Percentiles rank a stretch among this genome's conserved stretches.
Evolutionary conservation across 495 filamentous ascomycete genomes (phyloP).

Genomic region (Lentithecium fluviatile): DNA sequence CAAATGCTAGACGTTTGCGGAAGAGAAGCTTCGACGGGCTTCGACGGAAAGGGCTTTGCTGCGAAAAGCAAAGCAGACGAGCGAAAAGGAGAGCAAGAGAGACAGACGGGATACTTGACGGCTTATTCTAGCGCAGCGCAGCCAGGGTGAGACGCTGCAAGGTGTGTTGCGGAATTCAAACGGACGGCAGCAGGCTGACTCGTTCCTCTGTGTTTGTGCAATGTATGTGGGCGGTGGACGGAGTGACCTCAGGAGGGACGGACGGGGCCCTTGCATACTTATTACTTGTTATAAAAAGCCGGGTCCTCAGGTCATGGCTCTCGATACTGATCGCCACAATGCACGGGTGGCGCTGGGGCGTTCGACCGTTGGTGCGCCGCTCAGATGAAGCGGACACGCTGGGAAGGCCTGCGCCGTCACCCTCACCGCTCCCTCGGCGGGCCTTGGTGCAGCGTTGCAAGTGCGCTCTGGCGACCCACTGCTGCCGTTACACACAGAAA

Average conservation of each 20-base stretch:
- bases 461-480: too few species aligned
- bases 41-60: conserved; percentile 3
- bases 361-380: too few species aligned
- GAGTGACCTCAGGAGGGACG: background rate
- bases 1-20: conserved; percentile 21
- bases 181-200: conserved; percentile 7
- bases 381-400: too few species aligned
- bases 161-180: conserved; percentile 15
- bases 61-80: conserved; percentile 10
- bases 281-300: conserved; percentile 2
- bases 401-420: too few species aligned
- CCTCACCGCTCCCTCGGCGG: too few species aligned
- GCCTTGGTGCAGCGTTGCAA: too few species aligned
- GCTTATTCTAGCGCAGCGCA: conserved; percentile 14
- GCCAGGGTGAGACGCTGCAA: conserved; percentile 23
- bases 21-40: background rate
- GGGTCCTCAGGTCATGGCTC: background rate
- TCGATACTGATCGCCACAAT: too few species aligned
- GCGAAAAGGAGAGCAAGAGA: conserved; percentile 10
- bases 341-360: too few species aligned
- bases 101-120: conserved; percentile 7
- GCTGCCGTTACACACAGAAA: too few species aligned
- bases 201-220: conserved; percentile 14
- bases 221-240: background rate
- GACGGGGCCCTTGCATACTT: conserved; percentile 29